Base-by-base conservation (phyloP, 2,329 filamentous ascomycete species). In the Magnaporthiopsis incrustans region DNA sequence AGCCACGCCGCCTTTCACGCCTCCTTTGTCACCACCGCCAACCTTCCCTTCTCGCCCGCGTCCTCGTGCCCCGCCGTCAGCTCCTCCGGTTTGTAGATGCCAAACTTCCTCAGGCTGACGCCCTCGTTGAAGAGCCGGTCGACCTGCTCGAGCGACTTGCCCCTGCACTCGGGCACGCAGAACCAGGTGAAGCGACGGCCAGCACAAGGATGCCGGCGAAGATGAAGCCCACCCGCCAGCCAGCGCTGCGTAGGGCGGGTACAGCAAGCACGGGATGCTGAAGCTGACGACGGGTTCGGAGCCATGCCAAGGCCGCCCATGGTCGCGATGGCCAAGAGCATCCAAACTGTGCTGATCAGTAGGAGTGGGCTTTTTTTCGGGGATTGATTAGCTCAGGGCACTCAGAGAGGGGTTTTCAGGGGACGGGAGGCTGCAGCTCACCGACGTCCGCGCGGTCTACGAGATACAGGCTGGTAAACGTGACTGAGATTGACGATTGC, bases 281-380 rank as follows among this genome's bases (percentile, higher is more conserved):
- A 66, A 66, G 33, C 59, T 63, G 61, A 66, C 65, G 35, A 59
- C 25, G 57, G 63, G 1, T 8, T 58, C 30, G 63, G 50, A 12
- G 33, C 32, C 2, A 71, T 71, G 18, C 75, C 76, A 12, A 77
- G 68, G 2, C 71, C 75, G 30, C 73, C 76, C 75, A 78, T 77
- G 8, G 72, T 71, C 25, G 77, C 69, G 2, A 76, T 67, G 5
- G 68, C 68, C 6, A 65, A 65, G 1, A 69, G 67, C 60, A 76
- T 75, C 15, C 76, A 57, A 14, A 65, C 59, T 0, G 70, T 69
- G 2, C 73, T 71, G 15, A 71, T 64, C 12, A 74, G 64, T 11
- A 75, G 67, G 61, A 71, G 61, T 6, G 62, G 62, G 25, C 64
- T n/a, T 53, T 53, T 53, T 30, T 30, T 30, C 5, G 27, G 27